Evolutionary conservation across 305 asterid species (phyloP), one percentile per base, ranked within the genome.

Genomic region (Coffea humblotiana): DNA sequence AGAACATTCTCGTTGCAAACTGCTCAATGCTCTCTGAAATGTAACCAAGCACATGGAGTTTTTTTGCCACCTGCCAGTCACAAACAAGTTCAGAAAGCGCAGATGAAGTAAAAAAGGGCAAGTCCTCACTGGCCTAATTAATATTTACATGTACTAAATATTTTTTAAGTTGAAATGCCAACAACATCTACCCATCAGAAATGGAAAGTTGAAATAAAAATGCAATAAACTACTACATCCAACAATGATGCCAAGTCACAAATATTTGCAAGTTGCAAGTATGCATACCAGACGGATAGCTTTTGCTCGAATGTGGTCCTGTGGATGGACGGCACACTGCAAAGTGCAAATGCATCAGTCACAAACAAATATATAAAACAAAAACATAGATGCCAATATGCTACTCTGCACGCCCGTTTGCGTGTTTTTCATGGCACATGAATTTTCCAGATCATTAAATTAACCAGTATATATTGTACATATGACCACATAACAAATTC

Each of bases 251-350:
- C 29, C 11, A 71, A 80, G 67, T 51, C 35, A 52, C 63, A 65
- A 80, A 58, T 40, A 73, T 76, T 40, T 40, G 43, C 43, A 40
- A 40, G 43, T 76, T 58, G 66, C 68, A 78, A 84, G 65, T 71
- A 73, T 61, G 76, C 93, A 89, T 87, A 96, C 99, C 95, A 96
- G 90, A 83, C 97, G 97, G 78, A 94, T 96, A 66, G 99, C 93
- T 89, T 94, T 96, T 82, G 92, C 93, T 80, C 97, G 95, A 78
- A 96, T 87, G 71, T 93, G 97, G 80, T 96, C 99, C 90, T 90
- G 88, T 19, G 90, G 83, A 89, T 94, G 97, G 83, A 90, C 85
- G 74, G 98, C 92, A 89, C 99, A 94, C 99, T 96, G 98, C 88
- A 78, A 89, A 65, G 54, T 64, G 83, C 71, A 85, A 84, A 71